Base-by-base conservation (phyloP, 805 yeast genomes). In the Myxozyma lipomycoides region DNA sequence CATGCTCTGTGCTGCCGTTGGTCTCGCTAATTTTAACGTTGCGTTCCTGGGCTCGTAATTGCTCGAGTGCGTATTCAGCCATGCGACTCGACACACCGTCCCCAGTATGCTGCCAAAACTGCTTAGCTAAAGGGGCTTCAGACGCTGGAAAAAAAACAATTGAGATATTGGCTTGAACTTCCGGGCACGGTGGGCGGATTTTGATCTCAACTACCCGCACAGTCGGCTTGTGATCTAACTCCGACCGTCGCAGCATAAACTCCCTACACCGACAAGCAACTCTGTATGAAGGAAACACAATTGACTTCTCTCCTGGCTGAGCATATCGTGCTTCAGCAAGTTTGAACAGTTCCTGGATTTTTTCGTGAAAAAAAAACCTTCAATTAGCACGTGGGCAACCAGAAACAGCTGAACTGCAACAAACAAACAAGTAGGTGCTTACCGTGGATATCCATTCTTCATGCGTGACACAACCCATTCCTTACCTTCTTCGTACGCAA, bases 91-190 rank as follows among this genome's bases (percentile, higher is more conserved):
- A 86, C 24, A 93, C 78, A n/a, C 96, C 96, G 67, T 91, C 97
- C 24, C 99, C 99, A 0, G 95, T 74, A 63, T 90, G 96, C 67
- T 91, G 97, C 98, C 98, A 93, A 70, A 87, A 93, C 61, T 81
- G 81, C 64, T 87, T 89, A 36, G 93, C 90, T 3, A 85, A 66
- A 1, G 78, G 67, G 55, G 74, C 81, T 51, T 76, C 81, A 2
- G 73, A 71, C 1, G 72, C 67, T 1, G 86, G 86, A 62, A 84
- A 86, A 55, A 93, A 82, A n/a, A 89, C 87, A 48, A 91, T 78
- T 37, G 78, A 78, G 12, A 89, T 79, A 60, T 83, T 90, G 24
- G 81, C 71, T 51, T 80, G 75, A 54, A 59, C 48, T 25, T 52
- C 59, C n/a, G 55, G 59, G 3, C 53, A 43, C 3, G 54, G 53